Evolutionary conservation across 176 grass and related monocot species (phyloP), one percentile per base, ranked within the genome.

Genomic region (Oryza nivara): DNA sequence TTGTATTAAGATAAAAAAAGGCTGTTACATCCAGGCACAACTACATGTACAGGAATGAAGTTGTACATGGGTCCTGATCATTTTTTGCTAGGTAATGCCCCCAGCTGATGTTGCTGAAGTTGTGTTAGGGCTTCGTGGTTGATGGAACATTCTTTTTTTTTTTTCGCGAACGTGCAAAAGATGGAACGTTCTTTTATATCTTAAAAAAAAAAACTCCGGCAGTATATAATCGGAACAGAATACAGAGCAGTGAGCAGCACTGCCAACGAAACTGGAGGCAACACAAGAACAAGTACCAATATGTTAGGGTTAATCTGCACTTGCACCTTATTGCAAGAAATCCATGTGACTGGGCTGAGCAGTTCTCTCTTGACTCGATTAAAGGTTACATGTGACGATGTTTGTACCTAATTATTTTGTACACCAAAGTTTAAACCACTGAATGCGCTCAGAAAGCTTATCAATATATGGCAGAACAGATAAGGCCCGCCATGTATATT

Each of bases 371-470:
- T 64, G 35, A 72, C 23, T 30, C 19, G 69, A 65, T 58, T 28
- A 51, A 75, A 49, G 1, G 17, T 63, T 63, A 63, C n/a, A 63
- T 23, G 20, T 10, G 56, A 22, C 17, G 2, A 45, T 82, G 80
- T 45, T 61, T 71, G 30, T 32, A 1, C 49, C 45, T 80, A 51
- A 68, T 15, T 80, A 68, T 17, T 43, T 60, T 81, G 3, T 26
- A 34, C 51, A 40, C 35, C 5, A 15, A 76, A 26, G 15, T 77
- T 30, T 17, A 13, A 77, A 85, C 14, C 45, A 20, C 13, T 44
- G 23, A 58, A 19, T 80, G 45, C 7, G 44, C 76, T 38, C 41
- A 72, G 11, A 78, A 58, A 49, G 67, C 9, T 68, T 32, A 88
- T 74, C 63, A 69, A 23, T 65, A 44, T 3, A 44, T 11, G 28